Evolutionary conservation across 2,329 filamentous ascomycete species (phyloP).

Genomic region (Neonectria faginata): DNA sequence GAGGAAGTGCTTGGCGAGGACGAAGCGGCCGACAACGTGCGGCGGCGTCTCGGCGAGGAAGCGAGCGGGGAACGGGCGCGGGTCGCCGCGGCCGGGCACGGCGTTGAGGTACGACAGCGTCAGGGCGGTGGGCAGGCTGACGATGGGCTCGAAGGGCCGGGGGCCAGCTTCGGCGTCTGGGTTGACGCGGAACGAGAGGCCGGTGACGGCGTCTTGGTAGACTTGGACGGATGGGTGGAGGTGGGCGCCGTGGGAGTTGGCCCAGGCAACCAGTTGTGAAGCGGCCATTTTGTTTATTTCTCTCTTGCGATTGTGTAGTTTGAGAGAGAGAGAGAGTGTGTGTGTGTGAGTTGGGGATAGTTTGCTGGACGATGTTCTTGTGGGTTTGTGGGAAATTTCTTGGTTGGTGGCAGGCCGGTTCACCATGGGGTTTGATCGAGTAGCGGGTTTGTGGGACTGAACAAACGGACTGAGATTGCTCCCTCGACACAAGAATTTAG

Average conservation of each 20-base stretch:
- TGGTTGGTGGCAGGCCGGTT: neutral
- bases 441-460: neutral
- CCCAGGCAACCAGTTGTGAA: conserved; percentile 61
- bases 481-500: neutral
- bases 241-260: conserved; percentile 56
- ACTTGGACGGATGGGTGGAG: conserved; percentile 66
- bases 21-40: conserved; percentile 74
- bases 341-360: neutral
- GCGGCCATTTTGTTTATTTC: conserved; percentile 23
- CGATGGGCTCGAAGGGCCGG: conserved; percentile 57
- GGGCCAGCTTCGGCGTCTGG: conserved; percentile 46
- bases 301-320: no score
- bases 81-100: conserved; percentile 45
- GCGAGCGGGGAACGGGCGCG: conserved; percentile 55
- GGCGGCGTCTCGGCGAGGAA: conserved; percentile 65
- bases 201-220: conserved; percentile 62
- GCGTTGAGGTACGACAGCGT: conserved; percentile 71
- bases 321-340: neutral
- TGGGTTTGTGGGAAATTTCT: neutral
- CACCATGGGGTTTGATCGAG: neutral
- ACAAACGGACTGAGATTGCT: neutral
- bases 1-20: conserved; percentile 76
- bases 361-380: neutral
- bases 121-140: conserved; percentile 63
- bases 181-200: conserved; percentile 66